A percentile compares a stretch with the other conserved stretches of the same genome.
These are phyloP conservation scores for Aegilops umbellulata DNA, from an alignment of 176 grass and related monocot species.

Conservation along the genomic window DNA sequence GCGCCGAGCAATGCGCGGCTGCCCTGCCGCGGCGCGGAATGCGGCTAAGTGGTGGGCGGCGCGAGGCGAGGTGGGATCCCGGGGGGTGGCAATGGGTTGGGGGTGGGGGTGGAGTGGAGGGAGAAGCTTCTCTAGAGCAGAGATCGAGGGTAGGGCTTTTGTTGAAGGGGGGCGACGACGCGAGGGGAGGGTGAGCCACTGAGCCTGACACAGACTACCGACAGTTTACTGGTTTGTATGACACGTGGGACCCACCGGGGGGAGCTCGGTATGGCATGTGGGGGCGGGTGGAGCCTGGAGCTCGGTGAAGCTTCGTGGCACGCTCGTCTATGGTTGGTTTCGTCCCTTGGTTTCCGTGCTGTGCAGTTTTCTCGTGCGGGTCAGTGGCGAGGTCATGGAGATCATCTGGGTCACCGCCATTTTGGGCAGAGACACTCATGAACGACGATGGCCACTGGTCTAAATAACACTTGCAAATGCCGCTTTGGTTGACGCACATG, in stretches of 20 bases:
- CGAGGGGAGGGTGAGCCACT: background rate
- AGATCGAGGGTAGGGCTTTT: constrained; percentile 47
- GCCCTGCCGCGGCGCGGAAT: background rate
- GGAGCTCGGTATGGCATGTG: background rate
- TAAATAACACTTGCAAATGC: too few species aligned
- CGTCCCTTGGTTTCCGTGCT: too few species aligned
- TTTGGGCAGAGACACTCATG: too few species aligned
- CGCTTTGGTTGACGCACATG: too few species aligned
- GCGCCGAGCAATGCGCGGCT: background rate
- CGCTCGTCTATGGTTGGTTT: background rate
- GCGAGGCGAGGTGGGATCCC: constrained; percentile 23
- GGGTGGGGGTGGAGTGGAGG: constrained; percentile 7
- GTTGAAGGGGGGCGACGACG: constrained; percentile 18
- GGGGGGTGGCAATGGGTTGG: constrained; percentile 20
- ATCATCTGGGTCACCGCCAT: too few species aligned
- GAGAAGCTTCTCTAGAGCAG: constrained; percentile 43
- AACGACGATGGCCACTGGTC: too few species aligned
- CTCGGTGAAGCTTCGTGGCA: constrained; percentile 31
- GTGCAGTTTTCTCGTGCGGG: too few species aligned
- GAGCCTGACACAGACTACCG: constrained; percentile 12
- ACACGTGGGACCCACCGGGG: background rate
- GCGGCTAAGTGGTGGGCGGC: background rate
- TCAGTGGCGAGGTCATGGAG: too few species aligned
- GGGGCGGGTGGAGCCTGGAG: background rate
- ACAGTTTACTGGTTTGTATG: constrained; percentile 5